These are phyloP conservation scores for Psidium friedrichsthalianum DNA, from an alignment of 345 rosid genomes.

Conservation along the genomic window DNA sequence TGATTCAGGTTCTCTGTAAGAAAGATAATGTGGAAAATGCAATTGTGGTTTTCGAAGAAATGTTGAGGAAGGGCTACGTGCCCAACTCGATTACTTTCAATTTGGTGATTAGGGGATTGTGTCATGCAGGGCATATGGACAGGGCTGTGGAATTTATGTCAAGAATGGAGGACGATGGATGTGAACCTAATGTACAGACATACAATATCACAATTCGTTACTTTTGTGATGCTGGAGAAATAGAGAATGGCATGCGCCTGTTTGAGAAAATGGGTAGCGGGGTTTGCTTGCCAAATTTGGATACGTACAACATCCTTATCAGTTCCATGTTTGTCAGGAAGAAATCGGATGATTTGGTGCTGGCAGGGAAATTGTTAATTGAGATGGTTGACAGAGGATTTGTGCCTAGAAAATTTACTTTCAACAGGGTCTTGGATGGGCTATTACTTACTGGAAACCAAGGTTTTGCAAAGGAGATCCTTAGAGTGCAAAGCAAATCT, in stretches of 20 bases:
- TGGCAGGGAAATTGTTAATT: conserved; percentile 71
- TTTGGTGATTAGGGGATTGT: conserved; percentile 70
- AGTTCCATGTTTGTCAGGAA: conserved; percentile 85
- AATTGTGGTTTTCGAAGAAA: conserved; percentile 53
- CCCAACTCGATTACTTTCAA: conserved; percentile 65
- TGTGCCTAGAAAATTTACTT: conserved; percentile 62
- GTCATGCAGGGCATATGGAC: conserved; percentile 57
- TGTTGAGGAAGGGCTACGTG: conserved; percentile 62
- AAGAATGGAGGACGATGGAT: conserved; percentile 53
- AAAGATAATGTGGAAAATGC: conserved; percentile 80
- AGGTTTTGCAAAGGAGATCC: conserved; percentile 55
- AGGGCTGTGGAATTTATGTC: conserved; percentile 51
- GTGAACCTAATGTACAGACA: conserved; percentile 75
- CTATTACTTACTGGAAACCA: conserved; percentile 83
- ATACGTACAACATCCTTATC: conserved; percentile 74
- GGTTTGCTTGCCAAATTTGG: conserved; percentile 74
- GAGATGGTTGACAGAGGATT: conserved; percentile 96
- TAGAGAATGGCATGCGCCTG: conserved; percentile 51
- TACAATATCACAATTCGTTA: conserved; percentile 63
- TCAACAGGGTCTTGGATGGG: conserved; percentile 72
- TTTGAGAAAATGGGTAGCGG: conserved; percentile 57
- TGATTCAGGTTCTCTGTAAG: conserved; percentile 86
- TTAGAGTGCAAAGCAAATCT: conserved; percentile 60
- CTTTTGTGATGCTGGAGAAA: conserved; percentile 55
- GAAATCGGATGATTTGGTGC: conserved; percentile 56